These are phyloP conservation scores for Hansenula lynferdii DNA, from an alignment of 1,139 yeast genomes.

Conservation along the genomic window DNA sequence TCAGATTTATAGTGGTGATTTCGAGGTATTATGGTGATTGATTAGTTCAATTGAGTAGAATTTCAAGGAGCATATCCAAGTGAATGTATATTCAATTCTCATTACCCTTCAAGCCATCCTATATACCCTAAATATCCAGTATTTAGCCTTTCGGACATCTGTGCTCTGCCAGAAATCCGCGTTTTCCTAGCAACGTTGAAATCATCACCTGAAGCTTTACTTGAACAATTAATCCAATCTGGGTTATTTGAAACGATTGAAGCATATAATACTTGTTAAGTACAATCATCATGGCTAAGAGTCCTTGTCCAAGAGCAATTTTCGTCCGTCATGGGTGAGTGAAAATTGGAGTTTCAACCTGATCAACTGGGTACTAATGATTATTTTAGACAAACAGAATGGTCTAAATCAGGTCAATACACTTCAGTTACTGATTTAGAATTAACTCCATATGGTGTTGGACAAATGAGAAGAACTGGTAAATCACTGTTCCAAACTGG, in stretches of 20 bases:
- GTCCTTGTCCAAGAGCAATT: conserved; percentile 66
- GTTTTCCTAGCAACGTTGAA: not conserved
- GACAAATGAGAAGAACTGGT: conserved; percentile 75
- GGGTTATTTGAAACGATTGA: not conserved
- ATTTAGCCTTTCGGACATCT: not conserved
- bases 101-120: too few relatives aligned
- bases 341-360: not conserved
- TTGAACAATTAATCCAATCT: not conserved
- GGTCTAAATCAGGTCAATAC: conserved; percentile 92
- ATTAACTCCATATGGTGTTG: conserved; percentile 72
- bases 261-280: not conserved
- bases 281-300: conserved; percentile 16
- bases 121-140: too few relatives aligned
- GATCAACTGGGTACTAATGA: not conserved
- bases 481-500: conserved; percentile 56
- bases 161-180: not conserved
- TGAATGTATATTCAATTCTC: too few relatives aligned
- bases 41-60: too few relatives aligned
- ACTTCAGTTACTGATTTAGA: conserved; percentile 82
- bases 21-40: too few relatives aligned
- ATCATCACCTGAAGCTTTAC: not conserved
- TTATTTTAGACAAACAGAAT: conserved; percentile 69
- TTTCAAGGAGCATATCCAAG: too few relatives aligned
- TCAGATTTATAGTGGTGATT: too few relatives aligned
- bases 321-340: conserved; percentile 68